Conservation (phyloP, 2,329 filamentous ascomycete genomes). For the Phyllosticta paracitricarpa region DNA sequence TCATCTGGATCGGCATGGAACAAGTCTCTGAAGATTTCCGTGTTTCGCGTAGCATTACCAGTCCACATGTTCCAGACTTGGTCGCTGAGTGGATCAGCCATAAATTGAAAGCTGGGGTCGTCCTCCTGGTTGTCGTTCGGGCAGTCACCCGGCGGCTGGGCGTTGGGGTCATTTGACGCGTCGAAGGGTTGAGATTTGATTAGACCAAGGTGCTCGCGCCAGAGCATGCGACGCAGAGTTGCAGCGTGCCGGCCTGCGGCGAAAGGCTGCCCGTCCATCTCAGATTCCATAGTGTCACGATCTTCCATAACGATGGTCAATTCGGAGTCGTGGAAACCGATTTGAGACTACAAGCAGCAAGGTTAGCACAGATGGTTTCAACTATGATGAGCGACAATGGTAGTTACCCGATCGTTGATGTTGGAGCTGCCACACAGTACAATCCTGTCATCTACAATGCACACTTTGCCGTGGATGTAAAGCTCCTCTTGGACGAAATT, state of each 20-base stretch:
- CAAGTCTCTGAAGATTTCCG: constrained; percentile 63
- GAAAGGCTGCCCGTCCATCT: constrained; percentile 70
- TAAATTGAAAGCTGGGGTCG: constrained; percentile 43
- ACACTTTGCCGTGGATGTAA: constrained; percentile 86
- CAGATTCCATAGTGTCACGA: constrained; percentile 56
- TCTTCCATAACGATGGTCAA: constrained; percentile 87
- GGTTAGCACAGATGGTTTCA: constrained; percentile 12
- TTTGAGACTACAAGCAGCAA: constrained; percentile 45
- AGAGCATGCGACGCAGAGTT: constrained; percentile 70
- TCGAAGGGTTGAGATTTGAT: constrained; percentile 61
- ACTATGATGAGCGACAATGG: neutral
- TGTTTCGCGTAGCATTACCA: constrained; percentile 58
- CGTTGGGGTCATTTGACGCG: constrained; percentile 61
- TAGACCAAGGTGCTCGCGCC: constrained; percentile 84
- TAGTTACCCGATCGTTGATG: constrained; percentile 66
- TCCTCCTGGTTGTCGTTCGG: constrained; percentile 66
- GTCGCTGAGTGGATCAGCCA: constrained; percentile 49
- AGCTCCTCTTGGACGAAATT: constrained; percentile 94
- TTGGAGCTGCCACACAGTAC: constrained; percentile 83
- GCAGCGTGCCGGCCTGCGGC: constrained; percentile 73
- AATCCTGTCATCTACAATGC: constrained; percentile 78
- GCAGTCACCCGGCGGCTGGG: constrained; percentile 59
- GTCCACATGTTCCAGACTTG: constrained; percentile 59
- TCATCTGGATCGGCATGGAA: constrained; percentile 89
- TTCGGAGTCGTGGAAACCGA: constrained; percentile 85